Percentiles rank a stretch among this genome's conserved stretches.
Evolutionary conservation across 2,329 filamentous ascomycete genomes (phyloP).

Genomic region (Orbilia ellipsospora): DNA sequence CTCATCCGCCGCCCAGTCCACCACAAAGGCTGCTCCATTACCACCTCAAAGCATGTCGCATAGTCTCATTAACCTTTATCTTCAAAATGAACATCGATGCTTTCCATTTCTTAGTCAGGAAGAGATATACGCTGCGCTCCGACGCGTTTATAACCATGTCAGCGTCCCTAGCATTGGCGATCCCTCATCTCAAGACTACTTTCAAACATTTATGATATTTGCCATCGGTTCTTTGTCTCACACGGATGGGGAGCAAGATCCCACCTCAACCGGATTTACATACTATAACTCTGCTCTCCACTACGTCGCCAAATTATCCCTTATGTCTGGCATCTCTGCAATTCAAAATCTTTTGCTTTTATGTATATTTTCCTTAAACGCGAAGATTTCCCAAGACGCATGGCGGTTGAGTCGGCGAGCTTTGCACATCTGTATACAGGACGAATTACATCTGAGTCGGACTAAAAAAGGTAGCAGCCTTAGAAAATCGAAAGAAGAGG

Average conservation of each 20-base stretch:
- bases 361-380: conserved; percentile 43
- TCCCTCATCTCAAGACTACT: conserved; percentile 26
- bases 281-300: conserved; percentile 44
- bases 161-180: neutral
- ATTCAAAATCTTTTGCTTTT: conserved; percentile 36
- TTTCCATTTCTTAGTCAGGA: conserved; percentile 33
- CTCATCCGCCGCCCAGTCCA: neutral
- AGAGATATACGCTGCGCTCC: conserved; percentile 10
- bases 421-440: conserved; percentile 44
- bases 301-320: conserved; percentile 16
- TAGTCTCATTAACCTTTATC: conserved; percentile 8
- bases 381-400: conserved; percentile 40
- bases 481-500: neutral
- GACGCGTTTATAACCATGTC: conserved; percentile 10
- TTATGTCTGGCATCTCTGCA: conserved; percentile 16
- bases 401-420: conserved; percentile 47
- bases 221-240: conserved; percentile 40
- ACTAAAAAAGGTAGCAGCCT: neutral
- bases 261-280: conserved; percentile 9
- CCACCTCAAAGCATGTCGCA: conserved; percentile 11
- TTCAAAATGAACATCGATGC: conserved; percentile 36
- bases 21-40: neutral
- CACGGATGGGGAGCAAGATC: neutral
- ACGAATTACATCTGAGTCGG: conserved; percentile 38
- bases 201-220: conserved; percentile 46